These are phyloP conservation scores for Pisolithus marmoratus DNA, from an alignment of 768 basidiomycete genomes.

Conservation along the genomic window DNA sequence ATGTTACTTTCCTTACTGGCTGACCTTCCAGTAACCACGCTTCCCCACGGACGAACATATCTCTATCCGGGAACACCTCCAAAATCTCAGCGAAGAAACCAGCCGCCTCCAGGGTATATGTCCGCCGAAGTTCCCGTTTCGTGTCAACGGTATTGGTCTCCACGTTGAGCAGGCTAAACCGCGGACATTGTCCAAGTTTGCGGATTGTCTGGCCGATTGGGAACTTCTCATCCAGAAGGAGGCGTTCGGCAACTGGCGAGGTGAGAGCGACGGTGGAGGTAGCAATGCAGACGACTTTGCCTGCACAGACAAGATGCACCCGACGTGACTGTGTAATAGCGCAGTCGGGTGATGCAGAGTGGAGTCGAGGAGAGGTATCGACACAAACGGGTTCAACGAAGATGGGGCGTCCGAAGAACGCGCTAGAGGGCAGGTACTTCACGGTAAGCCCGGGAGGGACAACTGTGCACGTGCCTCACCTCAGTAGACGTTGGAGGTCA, in stretches of 20 bases:
- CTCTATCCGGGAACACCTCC: conserved; percentile 62
- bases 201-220: conserved; percentile 67
- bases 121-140: conserved; percentile 28
- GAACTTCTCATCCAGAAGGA: conserved; percentile 63
- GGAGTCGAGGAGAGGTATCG: conserved; percentile 32
- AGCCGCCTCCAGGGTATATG: conserved; percentile 50
- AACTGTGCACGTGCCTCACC: conserved; percentile 33
- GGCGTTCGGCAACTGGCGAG: conserved; percentile 47
- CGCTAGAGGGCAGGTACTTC: conserved; percentile 30
- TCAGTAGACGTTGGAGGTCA: conserved; percentile 62
- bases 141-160: conserved; percentile 24
- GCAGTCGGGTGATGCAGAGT: conserved; percentile 36
- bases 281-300: conserved; percentile 54
- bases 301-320: conserved; percentile 56
- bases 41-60: conserved; percentile 56
- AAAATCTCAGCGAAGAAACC: conserved; percentile 63
- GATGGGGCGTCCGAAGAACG: conserved; percentile 62
- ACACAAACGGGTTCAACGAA: conserved; percentile 53
- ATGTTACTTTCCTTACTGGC: conserved; percentile 5
- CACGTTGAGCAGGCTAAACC: conserved; percentile 54
- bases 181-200: conserved; percentile 45
- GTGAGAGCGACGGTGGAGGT: conserved; percentile 62
- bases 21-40: conserved; percentile 40
- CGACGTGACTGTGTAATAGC: conserved; percentile 60
- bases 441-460: neutral